Base-by-base conservation (phyloP, 2,329 filamentous ascomycete species). In the Leptosphaerulina australis region DNA sequence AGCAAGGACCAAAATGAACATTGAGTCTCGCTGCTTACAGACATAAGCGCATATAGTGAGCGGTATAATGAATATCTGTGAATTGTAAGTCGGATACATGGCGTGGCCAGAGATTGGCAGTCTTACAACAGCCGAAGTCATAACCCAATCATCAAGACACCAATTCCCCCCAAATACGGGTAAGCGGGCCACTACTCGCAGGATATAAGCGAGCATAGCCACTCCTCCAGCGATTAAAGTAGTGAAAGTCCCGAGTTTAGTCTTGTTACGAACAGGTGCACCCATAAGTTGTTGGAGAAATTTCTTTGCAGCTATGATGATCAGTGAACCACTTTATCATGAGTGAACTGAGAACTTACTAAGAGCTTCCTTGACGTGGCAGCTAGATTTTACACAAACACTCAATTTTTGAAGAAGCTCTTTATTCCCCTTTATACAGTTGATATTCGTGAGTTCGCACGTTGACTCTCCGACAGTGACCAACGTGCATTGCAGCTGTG, bases 81-180 rank as follows among this genome's bases (percentile, higher is more conserved):
- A 12, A 5, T 0, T 21, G 26, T 41, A 7, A 41, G 38, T 41
- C 6, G 14, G n/a, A 26, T 11, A 33, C 20, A n/a, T 14, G 14
- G 4, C 11, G 15, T 15, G 12, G 12, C 48, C 44, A 10, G 20
- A 11, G 12, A 11, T 45, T 53, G 44, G 44, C 7, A 54, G 31
- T 22, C 63, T 37, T 5, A 61, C 59, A 10, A 65, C 35, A 55
- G 30, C 37, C 28, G 26, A 35, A 22, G 49, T 59, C 47, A 77
- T 76, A 4, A 63, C 66, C 59, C 64, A 71, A 44, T 77, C 74
- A 54, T 77, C 75, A 46, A 53, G 56, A 4, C 74, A 74, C 60
- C 74, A 69, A 5, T 56, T 59, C 5, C 74, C 73, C 25, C 71
- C 72, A 31, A 64, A 69, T 12, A 60, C 66, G 3, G 64, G 65